These are phyloP conservation scores for Aspergillus floridensis DNA, from an alignment of 2,329 filamentous ascomycete species.

Conservation along the genomic window DNA sequence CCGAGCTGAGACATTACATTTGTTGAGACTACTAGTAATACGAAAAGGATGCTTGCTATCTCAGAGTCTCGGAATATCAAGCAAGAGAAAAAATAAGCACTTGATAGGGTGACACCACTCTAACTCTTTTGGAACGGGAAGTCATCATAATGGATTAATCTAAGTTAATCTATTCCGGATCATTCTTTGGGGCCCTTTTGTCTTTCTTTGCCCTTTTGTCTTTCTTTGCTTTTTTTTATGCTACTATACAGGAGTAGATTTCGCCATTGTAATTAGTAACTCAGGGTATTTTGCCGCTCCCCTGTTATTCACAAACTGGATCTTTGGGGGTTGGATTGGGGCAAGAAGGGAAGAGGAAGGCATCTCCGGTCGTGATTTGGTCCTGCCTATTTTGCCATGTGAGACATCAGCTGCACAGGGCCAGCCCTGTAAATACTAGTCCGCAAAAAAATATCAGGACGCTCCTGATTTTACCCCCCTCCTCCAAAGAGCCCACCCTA, in stretches of 20 bases:
- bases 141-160: background rate
- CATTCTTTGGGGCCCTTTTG: background rate
- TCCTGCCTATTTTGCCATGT: constrained; percentile 21
- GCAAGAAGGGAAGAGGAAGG: background rate
- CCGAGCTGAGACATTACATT: background rate
- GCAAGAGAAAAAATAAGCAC: background rate
- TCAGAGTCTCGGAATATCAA: background rate
- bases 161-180: background rate
- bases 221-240: background rate
- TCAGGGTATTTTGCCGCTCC: too few species aligned
- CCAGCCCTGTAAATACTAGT: constrained; percentile 8
- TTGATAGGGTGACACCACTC: background rate
- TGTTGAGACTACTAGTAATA: background rate
- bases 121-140: background rate
- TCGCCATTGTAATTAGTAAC: too few species aligned
- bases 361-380: constrained; percentile 10
- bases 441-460: background rate
- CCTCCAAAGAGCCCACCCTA: background rate
- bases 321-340: too few species aligned
- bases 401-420: constrained; percentile 28
- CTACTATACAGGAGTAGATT: too few species aligned
- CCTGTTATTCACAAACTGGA: too few species aligned
- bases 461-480: constrained; percentile 2
- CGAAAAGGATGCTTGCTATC: background rate
- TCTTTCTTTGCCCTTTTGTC: too few species aligned